Conservation (phyloP, 2,329 filamentous ascomycete species). For the Xylariaceae sp. region DNA sequence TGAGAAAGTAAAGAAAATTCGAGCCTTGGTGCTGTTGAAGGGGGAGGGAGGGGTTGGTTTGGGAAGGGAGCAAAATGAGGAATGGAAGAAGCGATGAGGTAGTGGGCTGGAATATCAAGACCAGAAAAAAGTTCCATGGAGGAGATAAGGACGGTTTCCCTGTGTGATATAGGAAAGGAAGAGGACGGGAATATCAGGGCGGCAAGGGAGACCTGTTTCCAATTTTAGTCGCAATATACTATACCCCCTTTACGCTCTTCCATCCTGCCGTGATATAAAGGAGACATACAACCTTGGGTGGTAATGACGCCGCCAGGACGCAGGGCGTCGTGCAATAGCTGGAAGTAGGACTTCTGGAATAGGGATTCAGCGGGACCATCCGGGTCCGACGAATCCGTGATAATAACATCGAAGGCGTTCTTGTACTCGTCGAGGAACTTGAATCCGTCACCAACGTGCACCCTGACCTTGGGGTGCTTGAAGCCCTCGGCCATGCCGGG, state of each 20-base stretch:
- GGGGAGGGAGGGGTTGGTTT: conserved; percentile 1
- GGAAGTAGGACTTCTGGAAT: conserved; percentile 99
- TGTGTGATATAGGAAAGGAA: neutral
- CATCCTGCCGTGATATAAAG: conserved; percentile 57
- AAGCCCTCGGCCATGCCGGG: conserved; percentile 93
- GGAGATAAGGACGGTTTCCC: neutral
- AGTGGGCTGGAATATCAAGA: neutral
- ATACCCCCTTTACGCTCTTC: conserved; percentile 35
- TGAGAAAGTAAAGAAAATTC: neutral
- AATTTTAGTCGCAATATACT: conserved; percentile 28
- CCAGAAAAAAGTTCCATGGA: neutral
- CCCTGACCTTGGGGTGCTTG: conserved; percentile 90
- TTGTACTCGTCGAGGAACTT: conserved; percentile 97
- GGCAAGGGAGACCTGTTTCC: conserved; percentile 27
- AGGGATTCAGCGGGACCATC: conserved; percentile 95
- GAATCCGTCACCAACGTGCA: conserved; percentile 96
- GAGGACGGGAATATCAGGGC: neutral
- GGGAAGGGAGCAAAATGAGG: neutral
- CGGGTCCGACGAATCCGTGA: conserved; percentile 97
- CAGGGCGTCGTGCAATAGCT: conserved; percentile 88
- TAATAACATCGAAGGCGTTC: conserved; percentile 98
- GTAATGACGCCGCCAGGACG: conserved; percentile 97
- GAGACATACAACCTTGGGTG: conserved; percentile 99
- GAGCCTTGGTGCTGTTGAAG: no score
- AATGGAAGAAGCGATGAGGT: neutral